phyloP scores from a whole-genome alignment of 805 yeast species.

The Sugiyamaella chiloensis region DNA sequence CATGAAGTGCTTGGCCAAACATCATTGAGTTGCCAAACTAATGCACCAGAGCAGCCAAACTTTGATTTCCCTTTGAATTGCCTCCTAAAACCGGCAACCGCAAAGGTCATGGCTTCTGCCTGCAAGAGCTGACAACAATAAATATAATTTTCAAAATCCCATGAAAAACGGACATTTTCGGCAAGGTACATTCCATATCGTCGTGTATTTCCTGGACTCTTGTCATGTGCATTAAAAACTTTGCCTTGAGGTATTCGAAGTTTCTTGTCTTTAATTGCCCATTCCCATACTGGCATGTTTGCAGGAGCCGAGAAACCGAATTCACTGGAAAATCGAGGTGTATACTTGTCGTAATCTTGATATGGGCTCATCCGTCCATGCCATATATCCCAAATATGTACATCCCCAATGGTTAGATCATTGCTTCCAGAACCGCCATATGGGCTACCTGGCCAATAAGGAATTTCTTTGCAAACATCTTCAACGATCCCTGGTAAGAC shows the following conservation, averaged over 20 bases:
- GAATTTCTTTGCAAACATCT: conserved; percentile 7
- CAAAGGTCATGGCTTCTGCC: conserved; percentile 45
- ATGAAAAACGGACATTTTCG: conserved; percentile 39
- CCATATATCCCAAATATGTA: conserved; percentile 55
- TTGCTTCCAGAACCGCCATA: conserved; percentile 35
- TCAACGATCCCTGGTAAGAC: background rate
- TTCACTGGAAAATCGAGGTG: conserved; percentile 49
- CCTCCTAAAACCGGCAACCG: conserved; percentile 43
- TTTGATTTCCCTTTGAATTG: conserved; percentile 39
- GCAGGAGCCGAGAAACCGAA: conserved; percentile 52
- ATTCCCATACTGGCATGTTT: conserved; percentile 33
- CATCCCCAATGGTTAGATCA: conserved; percentile 41
- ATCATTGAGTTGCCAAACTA: conserved; percentile 54
- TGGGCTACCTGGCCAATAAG: conserved; percentile 43
- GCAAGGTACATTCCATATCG: conserved; percentile 43
- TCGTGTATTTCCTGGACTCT: conserved; percentile 44
- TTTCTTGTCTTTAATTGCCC: conserved; percentile 36
- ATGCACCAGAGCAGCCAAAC: conserved; percentile 42
- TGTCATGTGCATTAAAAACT: conserved; percentile 45
- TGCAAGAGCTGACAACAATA: conserved; percentile 52
- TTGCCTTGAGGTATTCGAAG: conserved; percentile 44
- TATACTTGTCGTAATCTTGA: conserved; percentile 43
- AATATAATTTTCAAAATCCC: conserved; percentile 35
- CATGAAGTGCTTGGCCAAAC: conserved; percentile 51
- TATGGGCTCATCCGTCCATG: conserved; percentile 39